Base-by-base conservation (phyloP, 2,329 filamentous ascomycete genomes). In the Diplodia sapinea region DNA sequence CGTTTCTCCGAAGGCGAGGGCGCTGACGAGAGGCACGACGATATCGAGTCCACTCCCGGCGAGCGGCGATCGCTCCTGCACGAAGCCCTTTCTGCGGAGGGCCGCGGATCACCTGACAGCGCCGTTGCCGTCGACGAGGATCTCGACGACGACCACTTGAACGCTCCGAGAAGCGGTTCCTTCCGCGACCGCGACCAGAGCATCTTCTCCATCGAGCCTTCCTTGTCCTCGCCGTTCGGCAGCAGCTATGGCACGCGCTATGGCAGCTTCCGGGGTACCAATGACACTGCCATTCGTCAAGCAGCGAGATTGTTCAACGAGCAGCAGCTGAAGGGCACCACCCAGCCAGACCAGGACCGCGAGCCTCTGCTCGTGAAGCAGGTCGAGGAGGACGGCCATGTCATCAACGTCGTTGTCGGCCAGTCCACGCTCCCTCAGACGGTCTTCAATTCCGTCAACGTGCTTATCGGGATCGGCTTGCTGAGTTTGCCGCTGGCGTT, bases 371-470 rank as follows among this genome's bases (percentile, higher is more conserved):
- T 97, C n/a, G 89, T 97, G 65, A 94, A 93, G 80, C 91, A 94
- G 78, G 86, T 97, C 13, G 91, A 96, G 76, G 91, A 95, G 71
- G 84, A 87, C 73, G 93, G 95, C 71, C 93, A 95, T 51, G 87
- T 94, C 57, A 88, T 97, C 67, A 87, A 94, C 72, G 87, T 94
- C 2, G 89, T 97, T 2, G 91, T 96, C 70, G 94, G 94, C 49
- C 93, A 96, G 81, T 96, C 93, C n/a, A 99, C 94, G 0, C 84
- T 98, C 17, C 93, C 93, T 0, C 94, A 98, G 81, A 98, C 94
- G 7, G 87, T 97, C 70, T 96, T 98, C 84, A 99, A 99, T 80
- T 96, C 93, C 3, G 94, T 94, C 76, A 97, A 97, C 72, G 92
- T 96, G 62, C 82, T 97, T 68, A 94, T 97, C 69, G 94, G 94